These are phyloP conservation scores for Fremontodendron californicum DNA, from an alignment of 345 rosid species.

Conservation along the genomic window DNA sequence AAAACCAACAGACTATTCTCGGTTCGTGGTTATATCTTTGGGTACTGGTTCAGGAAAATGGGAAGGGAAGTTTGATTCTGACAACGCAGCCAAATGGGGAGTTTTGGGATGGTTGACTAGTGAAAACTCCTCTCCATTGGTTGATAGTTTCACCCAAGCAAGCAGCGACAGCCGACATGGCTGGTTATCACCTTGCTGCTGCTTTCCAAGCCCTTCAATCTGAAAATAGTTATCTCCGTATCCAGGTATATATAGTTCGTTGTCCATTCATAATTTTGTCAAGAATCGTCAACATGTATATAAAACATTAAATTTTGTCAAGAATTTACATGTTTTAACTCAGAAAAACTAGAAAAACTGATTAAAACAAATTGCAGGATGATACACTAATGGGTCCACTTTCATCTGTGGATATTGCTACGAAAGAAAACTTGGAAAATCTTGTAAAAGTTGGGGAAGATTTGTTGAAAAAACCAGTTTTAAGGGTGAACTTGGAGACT, in stretches of 20 bases:
- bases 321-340: background rate
- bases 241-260: background rate
- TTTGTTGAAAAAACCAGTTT: conserved; percentile 47
- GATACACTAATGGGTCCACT: conserved; percentile 24
- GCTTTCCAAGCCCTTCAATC: conserved; percentile 51
- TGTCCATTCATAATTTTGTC: background rate
- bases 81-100: conserved; percentile 59
- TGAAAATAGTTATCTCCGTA: conserved; percentile 14
- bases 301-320: background rate
- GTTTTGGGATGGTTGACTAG: conserved; percentile 57
- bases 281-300: background rate
- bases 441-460: conserved; percentile 46
- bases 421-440: conserved; percentile 40
- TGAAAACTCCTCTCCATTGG: conserved; percentile 44
- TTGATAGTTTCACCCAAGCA: conserved; percentile 57
- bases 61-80: conserved; percentile 38
- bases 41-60: conserved; percentile 49
- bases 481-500: conserved; percentile 42
- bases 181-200: conserved; percentile 44
- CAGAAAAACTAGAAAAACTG: background rate
- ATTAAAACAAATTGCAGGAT: conserved; percentile 20
- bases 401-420: conserved; percentile 46
- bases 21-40: conserved; percentile 52
- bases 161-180: conserved; percentile 64
- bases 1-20: conserved; percentile 40